These are phyloP conservation scores for Marasmius fiardii DNA, from an alignment of 1,284 basidiomycete genomes.

Conservation along the genomic window DNA sequence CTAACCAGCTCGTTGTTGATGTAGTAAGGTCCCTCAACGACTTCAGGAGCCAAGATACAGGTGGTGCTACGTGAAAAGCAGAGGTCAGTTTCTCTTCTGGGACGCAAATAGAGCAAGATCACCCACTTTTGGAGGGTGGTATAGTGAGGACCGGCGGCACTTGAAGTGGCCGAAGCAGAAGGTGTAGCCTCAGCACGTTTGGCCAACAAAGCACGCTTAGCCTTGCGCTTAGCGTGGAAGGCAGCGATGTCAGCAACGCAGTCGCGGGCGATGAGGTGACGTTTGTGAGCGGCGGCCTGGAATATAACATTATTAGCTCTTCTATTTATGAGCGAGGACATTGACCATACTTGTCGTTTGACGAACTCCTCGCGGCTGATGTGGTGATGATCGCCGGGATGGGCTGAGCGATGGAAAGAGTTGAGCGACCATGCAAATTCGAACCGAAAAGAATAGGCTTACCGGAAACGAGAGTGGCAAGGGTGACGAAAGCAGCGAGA, in stretches of 20 bases:
- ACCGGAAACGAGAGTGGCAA: too few relatives aligned
- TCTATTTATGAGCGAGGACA: too few relatives aligned
- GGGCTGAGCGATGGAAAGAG: too few relatives aligned
- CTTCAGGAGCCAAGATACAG: slow-evolving; percentile 16
- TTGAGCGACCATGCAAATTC: too few relatives aligned
- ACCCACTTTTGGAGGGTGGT: slow-evolving; percentile 13
- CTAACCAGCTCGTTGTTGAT: slow-evolving; percentile 44
- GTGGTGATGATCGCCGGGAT: too few relatives aligned
- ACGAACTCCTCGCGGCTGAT: too few relatives aligned
- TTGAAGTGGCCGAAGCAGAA: slow-evolving; percentile 8
- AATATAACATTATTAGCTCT: too few relatives aligned
- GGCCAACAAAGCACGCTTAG: slow-evolving; percentile 14
- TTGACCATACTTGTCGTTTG: too few relatives aligned
- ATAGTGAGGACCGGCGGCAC: slow-evolving; percentile 13
- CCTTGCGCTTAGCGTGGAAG: slow-evolving; percentile 17
- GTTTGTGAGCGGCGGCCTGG: slow-evolving; percentile 12
- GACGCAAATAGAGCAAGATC: neutral
- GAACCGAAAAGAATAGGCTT: too few relatives aligned
- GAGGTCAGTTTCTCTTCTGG: neutral
- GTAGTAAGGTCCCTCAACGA: slow-evolving; percentile 29
- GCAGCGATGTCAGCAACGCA: slow-evolving; percentile 19
- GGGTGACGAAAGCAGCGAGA: too few relatives aligned
- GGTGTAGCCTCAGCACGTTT: neutral
- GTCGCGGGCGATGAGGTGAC: slow-evolving; percentile 18
- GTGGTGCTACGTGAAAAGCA: slow-evolving; percentile 6